These are phyloP conservation scores for Emmonsiellopsis sp. DNA, from an alignment of 2,329 filamentous ascomycete species.

Conservation along the genomic window DNA sequence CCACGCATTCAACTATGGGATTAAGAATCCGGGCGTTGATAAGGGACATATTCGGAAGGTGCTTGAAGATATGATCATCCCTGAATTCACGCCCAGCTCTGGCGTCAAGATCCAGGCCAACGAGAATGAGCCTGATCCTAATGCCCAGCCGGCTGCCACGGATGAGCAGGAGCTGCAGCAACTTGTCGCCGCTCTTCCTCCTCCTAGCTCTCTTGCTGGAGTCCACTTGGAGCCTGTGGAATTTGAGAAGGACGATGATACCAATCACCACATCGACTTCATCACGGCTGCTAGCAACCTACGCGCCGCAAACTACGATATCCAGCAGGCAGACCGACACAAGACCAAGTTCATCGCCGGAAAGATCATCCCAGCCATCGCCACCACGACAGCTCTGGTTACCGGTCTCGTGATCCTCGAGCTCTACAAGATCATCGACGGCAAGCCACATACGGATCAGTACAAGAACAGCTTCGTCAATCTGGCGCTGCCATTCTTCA, in stretches of 20 bases:
- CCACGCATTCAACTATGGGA: conserved; percentile 96
- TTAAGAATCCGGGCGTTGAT: conserved; percentile 69
- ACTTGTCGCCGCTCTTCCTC: conserved; percentile 63
- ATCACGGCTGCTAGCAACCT: conserved; percentile 96
- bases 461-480: conserved; percentile 99
- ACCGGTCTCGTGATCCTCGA: conserved; percentile 89
- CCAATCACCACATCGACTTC: conserved; percentile 97
- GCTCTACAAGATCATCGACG: conserved; percentile 92
- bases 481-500: conserved; percentile 90
- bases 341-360: conserved; percentile 99
- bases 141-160: conserved; percentile 55
- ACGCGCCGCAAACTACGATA: conserved; percentile 96
- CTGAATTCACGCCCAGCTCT: conserved; percentile 84
- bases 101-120: conserved; percentile 94
- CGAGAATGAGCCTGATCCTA: conserved; percentile 90
- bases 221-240: conserved; percentile 89
- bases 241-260: conserved; percentile 98
- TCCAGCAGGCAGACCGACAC: conserved; percentile 81
- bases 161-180: conserved; percentile 68
- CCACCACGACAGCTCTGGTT: conserved; percentile 90
- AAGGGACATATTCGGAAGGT: conserved; percentile 68
- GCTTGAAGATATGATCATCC: conserved; percentile 85
- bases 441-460: conserved; percentile 92
- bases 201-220: conserved; percentile 69
- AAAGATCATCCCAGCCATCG: conserved; percentile 98